These are phyloP conservation scores for Sugiyamaella chiloensis DNA, from an alignment of 805 yeast species.

Conservation along the genomic window DNA sequence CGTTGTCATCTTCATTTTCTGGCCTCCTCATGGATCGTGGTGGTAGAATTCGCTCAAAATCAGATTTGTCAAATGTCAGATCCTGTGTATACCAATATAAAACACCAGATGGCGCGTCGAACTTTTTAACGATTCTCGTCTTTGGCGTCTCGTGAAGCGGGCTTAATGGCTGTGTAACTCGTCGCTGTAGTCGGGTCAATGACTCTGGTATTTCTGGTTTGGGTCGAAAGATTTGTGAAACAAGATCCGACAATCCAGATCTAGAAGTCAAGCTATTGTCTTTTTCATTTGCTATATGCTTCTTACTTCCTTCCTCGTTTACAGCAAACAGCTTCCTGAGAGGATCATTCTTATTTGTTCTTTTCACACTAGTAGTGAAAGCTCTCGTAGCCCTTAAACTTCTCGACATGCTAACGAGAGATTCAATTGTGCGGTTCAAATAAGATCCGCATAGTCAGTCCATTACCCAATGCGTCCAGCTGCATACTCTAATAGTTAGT, in stretches of 20 bases:
- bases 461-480: no score
- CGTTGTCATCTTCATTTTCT: slow-evolving; percentile 14
- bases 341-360: no score
- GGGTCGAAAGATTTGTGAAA: slow-evolving; percentile 7
- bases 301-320: no score
- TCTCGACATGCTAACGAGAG: no score
- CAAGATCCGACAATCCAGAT: background rate
- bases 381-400: no score
- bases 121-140: background rate
- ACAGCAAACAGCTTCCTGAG: no score
- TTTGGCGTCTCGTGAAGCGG: background rate
- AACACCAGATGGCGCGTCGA: slow-evolving; percentile 10
- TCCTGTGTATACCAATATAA: slow-evolving; percentile 35
- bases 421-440: no score
- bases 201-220: slow-evolving; percentile 3
- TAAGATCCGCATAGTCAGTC: no score
- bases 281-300: no score
- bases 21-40: slow-evolving; percentile 21
- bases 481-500: no score
- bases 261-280: no score
- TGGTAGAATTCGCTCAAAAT: slow-evolving; percentile 34
- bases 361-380: no score
- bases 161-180: background rate
- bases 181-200: background rate
- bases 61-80: slow-evolving; percentile 29